These are phyloP conservation scores for Phanerochaete sordida DNA, from an alignment of 768 basidiomycete genomes.

Conservation along the genomic window DNA sequence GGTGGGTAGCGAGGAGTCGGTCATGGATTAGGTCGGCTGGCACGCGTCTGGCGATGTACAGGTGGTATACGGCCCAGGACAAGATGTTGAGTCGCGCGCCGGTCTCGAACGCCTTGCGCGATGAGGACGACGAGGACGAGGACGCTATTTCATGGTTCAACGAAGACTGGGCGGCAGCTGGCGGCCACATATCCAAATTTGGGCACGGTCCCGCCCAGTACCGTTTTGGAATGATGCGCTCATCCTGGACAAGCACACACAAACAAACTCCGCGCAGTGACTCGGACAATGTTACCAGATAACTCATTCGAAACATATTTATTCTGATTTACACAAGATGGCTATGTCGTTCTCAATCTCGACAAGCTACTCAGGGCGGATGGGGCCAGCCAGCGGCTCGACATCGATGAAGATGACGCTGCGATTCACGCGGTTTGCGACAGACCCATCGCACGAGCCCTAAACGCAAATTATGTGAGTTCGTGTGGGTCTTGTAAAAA, in stretches of 20 bases:
- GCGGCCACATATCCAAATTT: not conserved
- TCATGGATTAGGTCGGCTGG: not conserved
- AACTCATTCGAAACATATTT: too few species aligned
- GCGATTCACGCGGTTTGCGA: not conserved
- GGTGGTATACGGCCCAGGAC: not conserved
- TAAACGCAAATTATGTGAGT: not conserved
- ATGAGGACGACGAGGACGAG: not conserved
- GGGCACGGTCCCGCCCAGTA: not conserved
- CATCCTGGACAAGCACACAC: not conserved
- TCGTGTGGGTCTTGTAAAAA: not conserved
- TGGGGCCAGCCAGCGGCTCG: not conserved
- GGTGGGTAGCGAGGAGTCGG: not conserved
- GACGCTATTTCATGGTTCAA: slow-evolving; percentile 1
- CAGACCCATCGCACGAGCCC: not conserved
- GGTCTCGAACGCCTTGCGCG: not conserved
- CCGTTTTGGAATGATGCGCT: not conserved
- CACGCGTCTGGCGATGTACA: not conserved
- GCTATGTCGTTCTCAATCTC: too few species aligned
- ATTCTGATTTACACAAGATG: too few species aligned
- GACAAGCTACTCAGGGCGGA: not conserved
- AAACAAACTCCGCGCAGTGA: not conserved
- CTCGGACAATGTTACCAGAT: too few species aligned
- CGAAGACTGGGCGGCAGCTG: not conserved
- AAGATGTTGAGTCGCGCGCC: not conserved
- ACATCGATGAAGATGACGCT: not conserved